Evolutionary conservation across 106 monocot species (phyloP), one percentile per base, ranked within the genome.

Genomic region (Phalaenopsis equestris): DNA sequence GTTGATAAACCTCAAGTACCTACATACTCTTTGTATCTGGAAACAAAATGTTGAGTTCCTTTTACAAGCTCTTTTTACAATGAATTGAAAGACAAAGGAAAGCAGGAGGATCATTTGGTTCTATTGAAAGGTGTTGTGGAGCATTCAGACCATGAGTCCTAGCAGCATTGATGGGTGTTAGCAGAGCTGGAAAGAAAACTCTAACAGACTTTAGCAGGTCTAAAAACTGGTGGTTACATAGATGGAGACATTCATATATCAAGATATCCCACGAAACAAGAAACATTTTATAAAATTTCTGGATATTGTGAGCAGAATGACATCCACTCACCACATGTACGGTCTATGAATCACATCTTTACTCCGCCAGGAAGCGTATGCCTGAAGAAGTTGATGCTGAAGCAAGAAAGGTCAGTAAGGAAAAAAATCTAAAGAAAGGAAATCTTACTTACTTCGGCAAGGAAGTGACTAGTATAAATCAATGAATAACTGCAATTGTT

Each of bases 241-340:
- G 83, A 83, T 14, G 83, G 83, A 43, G 78, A 83, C 24, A 83
- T 83, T 46, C 15, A 41, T 14, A 79, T 83, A 43, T 78, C 78
- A n/a, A 78, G 83, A 36, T 83, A 83, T 74, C 83, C 83, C 23
- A 83, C 78, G 55, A 79, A 78, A n/a, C 83, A 83, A 79, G 83
- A 83, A 42, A 83, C 83, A 16, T 83, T 83, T 73, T 78, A 78
- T 73, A 70, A 78, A 24, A 79, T 83, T 56, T 83, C 83, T 57
- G 83, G 83, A 14, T 83, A 83, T 45, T 83, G 83, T 79, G 83
- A 83, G 73, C 83, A 83, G 55, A 83, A 79, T 58, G 83, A 83
- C 58, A 83, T 83, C 30, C 83, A 83, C 73, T 83, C 83, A 0
- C 83, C 83, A 9, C 83, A 83, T 41, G 78, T 83, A 83, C 83